Base-by-base conservation (phyloP, 257 asterid species). In the Capsicum pubescens region DNA sequence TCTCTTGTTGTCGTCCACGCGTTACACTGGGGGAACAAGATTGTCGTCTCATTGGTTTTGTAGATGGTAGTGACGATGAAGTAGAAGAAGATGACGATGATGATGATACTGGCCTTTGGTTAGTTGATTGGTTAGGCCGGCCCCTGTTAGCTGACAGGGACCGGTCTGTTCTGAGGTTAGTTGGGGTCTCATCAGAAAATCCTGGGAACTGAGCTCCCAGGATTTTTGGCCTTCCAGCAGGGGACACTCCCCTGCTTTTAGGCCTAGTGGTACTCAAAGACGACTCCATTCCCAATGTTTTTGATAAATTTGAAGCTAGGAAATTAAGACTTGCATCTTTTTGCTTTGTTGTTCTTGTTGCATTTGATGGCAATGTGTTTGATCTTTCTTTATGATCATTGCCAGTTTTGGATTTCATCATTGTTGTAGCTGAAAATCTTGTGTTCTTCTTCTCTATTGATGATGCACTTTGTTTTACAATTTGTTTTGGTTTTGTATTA, bases 1-100 rank as follows among this genome's bases (percentile, higher is more conserved):
- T 44, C 16, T 93, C 94, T 72, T 57, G 71, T 67, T 86, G 91
- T 0, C 95, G 86, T 14, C 94, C 93, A 84, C 92, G 88, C 0
- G 88, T 44, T 86, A 86, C 91, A 71, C 90, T 90, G 0, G 97
- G 93, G 0, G 97, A 92, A 90, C 93, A 87, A 0, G 98, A 93
- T 80, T 91, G 93, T 46, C 91, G 87, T 58, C 91, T 89, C 8
- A 79, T 79, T 52, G 80, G 86, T 7, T 32, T 44, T 14, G 55
- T 61, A 42, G 39, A 19, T 6, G 71, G 50, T 15, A 67, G n/a
- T 50, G 58, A 4, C 12, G 5, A 26, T 54, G 81, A 26, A 3
- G 26, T 26, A 21, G 64, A 54, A 9, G 81, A 26, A 2, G 81
- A 76, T 0, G 84, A 60, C 0, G 70, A 17, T 0, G 82, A 60